These are phyloP conservation scores for Dendrobium huoshanense DNA, from an alignment of 106 monocot genomes.

Conservation along the genomic window DNA sequence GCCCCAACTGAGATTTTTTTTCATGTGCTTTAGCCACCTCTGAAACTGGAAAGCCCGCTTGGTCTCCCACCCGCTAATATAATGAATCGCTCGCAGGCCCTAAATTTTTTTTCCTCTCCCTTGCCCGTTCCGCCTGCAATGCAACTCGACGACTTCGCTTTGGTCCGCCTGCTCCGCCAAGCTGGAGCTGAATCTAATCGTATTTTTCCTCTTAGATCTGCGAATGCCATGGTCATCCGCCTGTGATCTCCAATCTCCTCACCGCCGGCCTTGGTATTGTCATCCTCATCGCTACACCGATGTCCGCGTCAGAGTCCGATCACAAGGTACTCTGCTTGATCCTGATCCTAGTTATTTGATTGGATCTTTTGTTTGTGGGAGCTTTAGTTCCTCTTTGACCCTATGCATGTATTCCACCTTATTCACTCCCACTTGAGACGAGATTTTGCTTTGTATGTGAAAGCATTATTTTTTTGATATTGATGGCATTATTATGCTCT, in stretches of 20 bases:
- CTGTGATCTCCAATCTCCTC: constrained; percentile 19
- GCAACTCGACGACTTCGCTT: no score
- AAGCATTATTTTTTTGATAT: neutral
- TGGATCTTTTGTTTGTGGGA: neutral
- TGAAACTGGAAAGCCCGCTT: no score
- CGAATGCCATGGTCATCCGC: constrained; percentile 27
- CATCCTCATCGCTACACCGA: constrained; percentile 16
- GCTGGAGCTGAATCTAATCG: neutral
- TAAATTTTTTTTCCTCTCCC: no score
- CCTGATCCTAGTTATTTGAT: constrained; percentile 3
- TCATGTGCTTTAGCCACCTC: no score
- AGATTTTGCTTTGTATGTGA: neutral
- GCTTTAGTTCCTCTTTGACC: neutral
- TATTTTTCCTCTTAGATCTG: constrained; percentile 8
- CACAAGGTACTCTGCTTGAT: constrained; percentile 14
- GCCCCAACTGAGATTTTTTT: no score
- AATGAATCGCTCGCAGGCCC: no score
- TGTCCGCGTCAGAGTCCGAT: constrained; percentile 18
- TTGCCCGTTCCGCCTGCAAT: no score
- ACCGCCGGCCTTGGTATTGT: constrained; percentile 7
- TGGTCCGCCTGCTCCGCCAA: no score
- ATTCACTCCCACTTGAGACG: neutral
- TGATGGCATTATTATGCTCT: neutral
- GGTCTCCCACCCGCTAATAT: no score
- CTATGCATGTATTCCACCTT: neutral